Percentiles rank a stretch among this genome's conserved stretches.
Conservation (phyloP, 805 yeast genomes). For the Spathaspora passalidarum region DNA sequence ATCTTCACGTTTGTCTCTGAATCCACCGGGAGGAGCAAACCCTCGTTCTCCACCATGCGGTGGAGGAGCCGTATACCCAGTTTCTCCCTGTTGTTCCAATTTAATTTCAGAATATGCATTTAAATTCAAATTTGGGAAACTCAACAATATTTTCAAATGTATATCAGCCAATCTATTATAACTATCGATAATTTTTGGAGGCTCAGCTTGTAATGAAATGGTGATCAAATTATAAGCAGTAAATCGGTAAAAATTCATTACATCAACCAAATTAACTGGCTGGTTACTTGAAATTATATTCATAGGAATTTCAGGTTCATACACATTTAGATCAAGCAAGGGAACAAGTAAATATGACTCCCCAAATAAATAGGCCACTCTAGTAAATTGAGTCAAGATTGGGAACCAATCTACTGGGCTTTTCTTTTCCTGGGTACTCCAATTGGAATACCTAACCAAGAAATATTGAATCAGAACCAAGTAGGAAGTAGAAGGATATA, state of each 20-base stretch:
- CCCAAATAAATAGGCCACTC: conserved; percentile 17
- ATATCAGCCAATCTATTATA: conserved; percentile 18
- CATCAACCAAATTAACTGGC: conserved; percentile 14
- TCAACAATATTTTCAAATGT: conserved; percentile 21
- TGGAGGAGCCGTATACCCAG: background rate
- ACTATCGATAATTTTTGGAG: conserved; percentile 4
- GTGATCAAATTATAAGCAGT: conserved; percentile 25
- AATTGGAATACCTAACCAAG: background rate
- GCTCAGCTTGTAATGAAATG: conserved; percentile 13
- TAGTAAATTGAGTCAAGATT: conserved; percentile 13
- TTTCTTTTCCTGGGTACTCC: background rate
- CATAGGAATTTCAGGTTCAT: conserved; percentile 20
- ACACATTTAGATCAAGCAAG: conserved; percentile 8
- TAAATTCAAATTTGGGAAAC: conserved; percentile 20
- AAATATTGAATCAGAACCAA: conserved; percentile 1
- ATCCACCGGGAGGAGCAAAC: background rate
- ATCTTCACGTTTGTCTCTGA: conserved; percentile 5
- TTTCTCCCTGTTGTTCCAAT: background rate
- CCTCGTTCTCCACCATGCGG: no score
- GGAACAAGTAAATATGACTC: conserved; percentile 14
- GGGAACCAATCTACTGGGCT: conserved; percentile 11
- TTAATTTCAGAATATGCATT: conserved; percentile 2
- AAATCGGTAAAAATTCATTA: conserved; percentile 24
- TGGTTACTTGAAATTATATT: conserved; percentile 11
- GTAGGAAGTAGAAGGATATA: conserved; percentile 2